A percentile compares a stretch with the other conserved stretches of the same genome.
Conservation (phyloP, 371 early-diverging fungal species). For the Mucor indicus region DNA sequence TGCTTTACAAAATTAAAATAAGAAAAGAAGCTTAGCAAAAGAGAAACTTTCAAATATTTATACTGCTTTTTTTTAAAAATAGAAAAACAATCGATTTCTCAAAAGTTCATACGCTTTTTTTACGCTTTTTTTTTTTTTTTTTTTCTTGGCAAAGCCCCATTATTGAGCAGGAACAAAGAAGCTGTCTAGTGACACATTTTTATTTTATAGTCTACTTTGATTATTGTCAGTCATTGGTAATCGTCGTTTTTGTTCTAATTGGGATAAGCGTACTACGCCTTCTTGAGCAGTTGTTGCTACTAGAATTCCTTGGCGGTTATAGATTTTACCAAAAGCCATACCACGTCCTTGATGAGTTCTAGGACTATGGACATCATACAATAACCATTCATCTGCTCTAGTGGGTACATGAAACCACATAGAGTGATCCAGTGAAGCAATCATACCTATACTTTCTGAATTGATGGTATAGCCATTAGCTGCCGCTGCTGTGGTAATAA, state of each 20-base stretch:
- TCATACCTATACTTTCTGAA: conserved; percentile 63
- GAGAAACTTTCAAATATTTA: too few relatives aligned
- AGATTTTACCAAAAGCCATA: conserved; percentile 77
- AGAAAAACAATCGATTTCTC: too few relatives aligned
- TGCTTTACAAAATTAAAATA: not conserved
- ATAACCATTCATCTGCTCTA: conserved; percentile 83
- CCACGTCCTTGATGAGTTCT: conserved; percentile 71
- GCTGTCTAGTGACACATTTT: too few relatives aligned
- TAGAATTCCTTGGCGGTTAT: conserved; percentile 70
- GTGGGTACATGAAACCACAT: conserved; percentile 90
- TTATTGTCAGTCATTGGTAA: too few relatives aligned
- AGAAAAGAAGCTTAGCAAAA: conserved; percentile 2
- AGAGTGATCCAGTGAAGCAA: conserved; percentile 84
- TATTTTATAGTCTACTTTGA: too few relatives aligned
- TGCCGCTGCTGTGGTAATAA: conserved; percentile 17
- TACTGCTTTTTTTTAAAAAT: too few relatives aligned
- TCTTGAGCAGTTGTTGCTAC: conserved; percentile 76
- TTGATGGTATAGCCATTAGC: conserved; percentile 11
- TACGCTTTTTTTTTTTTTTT: too few relatives aligned
- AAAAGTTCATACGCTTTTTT: too few relatives aligned
- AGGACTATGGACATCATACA: conserved; percentile 74
- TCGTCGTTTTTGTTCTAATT: conserved; percentile 8
- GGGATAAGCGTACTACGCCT: conserved; percentile 54
- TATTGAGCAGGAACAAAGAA: too few relatives aligned
- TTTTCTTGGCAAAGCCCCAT: too few relatives aligned